Percentiles rank a stretch among this genome's conserved stretches.
These are phyloP conservation scores for Gautieria morchelliformis DNA, from an alignment of 768 basidiomycete genomes.

Conservation along the genomic window DNA sequence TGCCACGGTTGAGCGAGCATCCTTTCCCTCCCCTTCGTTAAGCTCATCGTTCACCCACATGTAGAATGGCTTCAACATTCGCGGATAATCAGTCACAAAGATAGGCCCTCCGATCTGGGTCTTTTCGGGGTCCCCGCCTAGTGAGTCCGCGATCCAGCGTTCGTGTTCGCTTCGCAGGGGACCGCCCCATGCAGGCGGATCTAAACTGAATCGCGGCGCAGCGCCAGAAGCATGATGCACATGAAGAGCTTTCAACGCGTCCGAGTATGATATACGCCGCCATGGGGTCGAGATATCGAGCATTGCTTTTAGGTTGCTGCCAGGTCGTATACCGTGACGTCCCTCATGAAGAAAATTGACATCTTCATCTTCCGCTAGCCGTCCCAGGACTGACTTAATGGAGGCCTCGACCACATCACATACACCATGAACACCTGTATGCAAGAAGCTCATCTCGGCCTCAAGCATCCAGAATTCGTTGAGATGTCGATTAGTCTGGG, in stretches of 20 bases:
- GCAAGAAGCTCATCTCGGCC: conserved; percentile 72
- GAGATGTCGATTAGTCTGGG: conserved; percentile 82
- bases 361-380: conserved; percentile 14
- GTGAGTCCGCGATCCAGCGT: conserved; percentile 69
- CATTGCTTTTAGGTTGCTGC: conserved; percentile 25
- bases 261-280: conserved; percentile 68
- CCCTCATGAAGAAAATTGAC: conserved; percentile 30
- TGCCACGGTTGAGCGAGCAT: conserved; percentile 50
- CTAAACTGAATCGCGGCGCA: conserved; percentile 37
- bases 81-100: conserved; percentile 89
- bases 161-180: conserved; percentile 87
- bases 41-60: conserved; percentile 59
- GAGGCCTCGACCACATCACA: conserved; percentile 48
- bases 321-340: conserved; percentile 18
- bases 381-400: conserved; percentile 31
- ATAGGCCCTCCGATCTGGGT: conserved; percentile 52
- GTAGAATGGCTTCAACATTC: conserved; percentile 84
- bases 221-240: conserved; percentile 21
- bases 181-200: conserved; percentile 53
- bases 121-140: conserved; percentile 16
- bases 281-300: conserved; percentile 36
- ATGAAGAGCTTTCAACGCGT: conserved; percentile 56
- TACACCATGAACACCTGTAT: conserved; percentile 35
- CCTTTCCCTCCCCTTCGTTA: conserved; percentile 15
- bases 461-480: conserved; percentile 99